These are phyloP conservation scores for Rhizopogon roseolus DNA, from an alignment of 768 basidiomycete species.

Conservation along the genomic window DNA sequence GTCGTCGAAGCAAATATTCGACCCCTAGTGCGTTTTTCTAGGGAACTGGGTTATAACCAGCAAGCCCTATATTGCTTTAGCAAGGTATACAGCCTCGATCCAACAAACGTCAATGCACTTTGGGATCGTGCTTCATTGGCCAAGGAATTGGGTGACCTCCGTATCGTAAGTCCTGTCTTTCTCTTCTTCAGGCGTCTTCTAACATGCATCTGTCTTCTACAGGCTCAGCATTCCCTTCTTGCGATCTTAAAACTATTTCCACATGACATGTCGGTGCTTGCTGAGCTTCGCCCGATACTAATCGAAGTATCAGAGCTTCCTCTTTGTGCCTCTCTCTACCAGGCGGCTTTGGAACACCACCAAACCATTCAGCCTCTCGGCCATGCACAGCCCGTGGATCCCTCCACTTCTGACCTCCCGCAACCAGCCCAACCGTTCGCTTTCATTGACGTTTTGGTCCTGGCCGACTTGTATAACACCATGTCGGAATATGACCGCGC, in stretches of 20 bases:
- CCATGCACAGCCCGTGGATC: constrained; percentile 34
- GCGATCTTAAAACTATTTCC: constrained; percentile 67
- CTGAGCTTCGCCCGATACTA: constrained; percentile 73
- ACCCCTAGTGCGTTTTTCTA: constrained; percentile 1
- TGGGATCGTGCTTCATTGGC: constrained; percentile 88
- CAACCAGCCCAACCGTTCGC: constrained; percentile 13
- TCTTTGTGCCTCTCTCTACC: constrained; percentile 63
- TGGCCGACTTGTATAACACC: constrained; percentile 80
- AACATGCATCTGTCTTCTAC: background rate
- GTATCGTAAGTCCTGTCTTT: constrained; percentile 43
- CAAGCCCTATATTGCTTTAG: constrained; percentile 92
- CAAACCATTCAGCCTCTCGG: constrained; percentile 36
- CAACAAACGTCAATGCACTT: constrained; percentile 75
- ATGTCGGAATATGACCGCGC: constrained; percentile 65
- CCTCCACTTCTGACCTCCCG: constrained; percentile 7
- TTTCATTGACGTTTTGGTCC: constrained; percentile 61
- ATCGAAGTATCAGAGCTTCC: constrained; percentile 62
- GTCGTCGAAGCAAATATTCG: background rate
- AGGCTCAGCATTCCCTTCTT: constrained; percentile 25
- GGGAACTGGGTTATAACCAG: constrained; percentile 68
- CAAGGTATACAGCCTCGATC: constrained; percentile 75
- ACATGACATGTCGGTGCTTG: constrained; percentile 74
- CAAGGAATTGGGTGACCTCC: constrained; percentile 66
- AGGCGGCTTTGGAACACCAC: constrained; percentile 71
- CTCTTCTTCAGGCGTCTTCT: background rate